Conservation (phyloP, 1,284 basidiomycete genomes). For the Sanghuangporus sanghuang region DNA sequence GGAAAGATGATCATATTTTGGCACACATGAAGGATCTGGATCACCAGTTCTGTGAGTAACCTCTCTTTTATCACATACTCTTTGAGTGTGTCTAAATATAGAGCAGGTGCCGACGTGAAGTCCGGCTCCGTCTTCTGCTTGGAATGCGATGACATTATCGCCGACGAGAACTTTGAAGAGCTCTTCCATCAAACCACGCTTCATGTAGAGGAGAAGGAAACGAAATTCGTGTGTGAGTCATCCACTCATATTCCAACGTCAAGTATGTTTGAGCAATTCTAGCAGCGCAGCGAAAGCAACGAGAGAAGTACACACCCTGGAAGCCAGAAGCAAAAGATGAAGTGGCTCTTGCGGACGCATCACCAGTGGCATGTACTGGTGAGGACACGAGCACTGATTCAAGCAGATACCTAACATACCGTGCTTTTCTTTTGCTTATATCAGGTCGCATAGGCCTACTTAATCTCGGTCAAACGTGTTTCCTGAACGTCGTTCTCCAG, state of each 20-base stretch:
- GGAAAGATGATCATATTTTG: constrained; percentile 50
- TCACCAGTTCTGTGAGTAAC: constrained; percentile 63
- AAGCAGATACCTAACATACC: not conserved
- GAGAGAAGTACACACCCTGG: constrained; percentile 45
- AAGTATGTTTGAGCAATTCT: not conserved
- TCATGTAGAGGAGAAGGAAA: constrained; percentile 45
- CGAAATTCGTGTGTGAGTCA: constrained; percentile 39
- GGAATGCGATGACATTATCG: constrained; percentile 55
- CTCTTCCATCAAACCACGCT: constrained; percentile 35
- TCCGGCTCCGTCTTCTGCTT: constrained; percentile 56
- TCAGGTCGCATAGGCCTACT: constrained; percentile 81
- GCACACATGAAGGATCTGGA: constrained; percentile 50
- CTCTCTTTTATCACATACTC: constrained; percentile 20
- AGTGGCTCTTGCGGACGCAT: constrained; percentile 30
- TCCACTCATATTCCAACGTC: not conserved
- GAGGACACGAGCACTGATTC: not conserved
- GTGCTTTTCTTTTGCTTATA: not conserved
- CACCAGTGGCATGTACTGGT: constrained; percentile 62
- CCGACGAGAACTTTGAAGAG: constrained; percentile 39
- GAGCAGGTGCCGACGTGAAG: constrained; percentile 49
- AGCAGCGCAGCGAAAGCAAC: constrained; percentile 34
- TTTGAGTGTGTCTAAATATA: not conserved
- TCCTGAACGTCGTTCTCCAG: constrained; percentile 91
- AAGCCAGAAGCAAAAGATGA: constrained; percentile 33
- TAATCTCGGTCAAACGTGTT: constrained; percentile 94